Percentiles rank a stretch among this genome's conserved stretches.
phyloP scores from a whole-genome alignment of 768 basidiomycete genomes.

The Russula abietina region DNA sequence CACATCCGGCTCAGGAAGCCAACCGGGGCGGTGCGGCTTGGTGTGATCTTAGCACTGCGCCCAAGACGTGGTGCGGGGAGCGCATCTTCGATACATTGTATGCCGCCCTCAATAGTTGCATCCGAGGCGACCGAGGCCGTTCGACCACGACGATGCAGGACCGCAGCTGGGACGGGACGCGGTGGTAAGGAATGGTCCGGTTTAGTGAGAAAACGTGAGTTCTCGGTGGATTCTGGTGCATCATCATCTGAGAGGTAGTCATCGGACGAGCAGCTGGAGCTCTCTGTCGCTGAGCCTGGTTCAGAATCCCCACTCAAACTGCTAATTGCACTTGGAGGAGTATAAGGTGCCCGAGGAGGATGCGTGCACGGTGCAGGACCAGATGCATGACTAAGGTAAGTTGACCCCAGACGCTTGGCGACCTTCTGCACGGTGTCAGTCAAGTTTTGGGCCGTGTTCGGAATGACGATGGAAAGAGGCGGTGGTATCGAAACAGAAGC shows the following conservation, averaged over 20 bases:
- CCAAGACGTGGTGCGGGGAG: slow-evolving; percentile 9
- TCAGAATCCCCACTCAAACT: slow-evolving; percentile 25
- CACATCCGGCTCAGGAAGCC: slow-evolving; percentile 71
- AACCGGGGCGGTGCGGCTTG: slow-evolving; percentile 30
- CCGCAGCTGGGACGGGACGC: slow-evolving; percentile 42
- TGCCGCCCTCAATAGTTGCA: slow-evolving; percentile 20
- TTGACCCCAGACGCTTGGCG: slow-evolving; percentile 49
- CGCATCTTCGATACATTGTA: slow-evolving; percentile 6
- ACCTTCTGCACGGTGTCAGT: slow-evolving; percentile 54
- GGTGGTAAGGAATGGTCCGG: slow-evolving; percentile 36
- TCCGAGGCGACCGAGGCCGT: slow-evolving; percentile 22
- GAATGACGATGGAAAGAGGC: slow-evolving; percentile 27
- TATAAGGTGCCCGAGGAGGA: slow-evolving; percentile 7
- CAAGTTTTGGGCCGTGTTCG: slow-evolving; percentile 30
- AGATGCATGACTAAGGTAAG: slow-evolving; percentile 32
- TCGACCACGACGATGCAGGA: slow-evolving; percentile 29
- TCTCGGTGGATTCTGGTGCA: slow-evolving; percentile 28
- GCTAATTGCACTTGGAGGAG: slow-evolving; percentile 17
- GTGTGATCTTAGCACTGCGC: slow-evolving; percentile 25
- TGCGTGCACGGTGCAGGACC: slow-evolving; percentile 16
- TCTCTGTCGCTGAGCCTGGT: slow-evolving; percentile 16
- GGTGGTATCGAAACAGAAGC: neutral
- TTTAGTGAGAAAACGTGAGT: slow-evolving; percentile 16
- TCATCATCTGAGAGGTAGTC: slow-evolving; percentile 39
- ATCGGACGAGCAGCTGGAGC: slow-evolving; percentile 18